Conservation (phyloP, 1,284 basidiomycete genomes). For the Ustanciosporium gigantosporum region DNA sequence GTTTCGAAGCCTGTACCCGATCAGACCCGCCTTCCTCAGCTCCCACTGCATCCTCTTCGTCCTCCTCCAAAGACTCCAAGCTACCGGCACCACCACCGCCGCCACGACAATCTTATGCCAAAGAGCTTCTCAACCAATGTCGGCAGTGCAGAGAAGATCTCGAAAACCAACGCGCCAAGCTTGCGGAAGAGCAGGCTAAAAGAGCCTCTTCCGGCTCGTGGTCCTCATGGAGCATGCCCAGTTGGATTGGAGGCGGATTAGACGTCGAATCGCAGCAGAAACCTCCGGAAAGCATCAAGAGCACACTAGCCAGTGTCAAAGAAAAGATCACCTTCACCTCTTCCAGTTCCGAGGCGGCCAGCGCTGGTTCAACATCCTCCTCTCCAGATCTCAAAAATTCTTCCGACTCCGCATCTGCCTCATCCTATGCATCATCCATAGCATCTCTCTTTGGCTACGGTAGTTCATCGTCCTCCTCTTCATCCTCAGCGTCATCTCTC, state of each 20-base stretch:
- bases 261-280: constrained; percentile 1
- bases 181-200: constrained; percentile 12
- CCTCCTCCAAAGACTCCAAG: constrained; percentile 8
- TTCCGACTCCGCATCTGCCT: constrained; percentile 4
- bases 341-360: neutral
- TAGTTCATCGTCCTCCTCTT: neutral
- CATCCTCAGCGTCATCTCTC: neutral
- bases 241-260: constrained; percentile 32
- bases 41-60: neutral
- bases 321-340: constrained; percentile 16
- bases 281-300: constrained; percentile 2
- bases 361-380: neutral
- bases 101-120: constrained; percentile 54
- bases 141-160: constrained; percentile 50
- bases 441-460: constrained; percentile 30
- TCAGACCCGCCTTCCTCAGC: constrained; percentile 3
- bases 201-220: constrained; percentile 5
- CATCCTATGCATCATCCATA: constrained; percentile 18
- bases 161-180: constrained; percentile 31
- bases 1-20: constrained; percentile 29
- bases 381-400: too few relatives aligned
- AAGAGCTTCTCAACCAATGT: constrained; percentile 57
- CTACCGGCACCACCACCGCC: constrained; percentile 36
- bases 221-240: constrained; percentile 17
- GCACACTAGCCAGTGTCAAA: constrained; percentile 16